Base-by-base conservation (phyloP, 2,329 filamentous ascomycete genomes). In the Beauveria sp. region DNA sequence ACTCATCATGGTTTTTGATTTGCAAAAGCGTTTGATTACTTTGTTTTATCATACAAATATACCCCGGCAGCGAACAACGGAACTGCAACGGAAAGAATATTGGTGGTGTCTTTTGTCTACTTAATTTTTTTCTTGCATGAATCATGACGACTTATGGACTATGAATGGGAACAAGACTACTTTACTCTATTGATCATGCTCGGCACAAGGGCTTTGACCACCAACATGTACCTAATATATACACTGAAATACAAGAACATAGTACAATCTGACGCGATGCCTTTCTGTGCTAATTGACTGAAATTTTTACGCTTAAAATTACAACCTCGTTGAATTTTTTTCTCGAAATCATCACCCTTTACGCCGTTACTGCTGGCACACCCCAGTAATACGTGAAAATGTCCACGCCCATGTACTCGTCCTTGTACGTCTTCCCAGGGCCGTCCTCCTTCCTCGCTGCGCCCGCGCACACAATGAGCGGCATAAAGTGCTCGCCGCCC, bases 401-500 rank as follows among this genome's bases (percentile, higher is more conserved):
- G 52, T 80, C 74, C 41, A 81, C 61, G 2, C 79, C 80, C 55
- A 71, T 28, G 64, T 76, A 82, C 6, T 77, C 70, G 68, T 85
- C 82, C n/a, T 69, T 70, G 64, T 83, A 84, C 16, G 64, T 70
- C 64, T 70, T 72, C 20, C 72, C 77, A 67, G 70, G 69, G 54
- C 77, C 79, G 1, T 68, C 71, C 22, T 78, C 77, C 1, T 47
- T 43, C 10, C 22, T 24, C 14, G 79, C 81, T 0, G 77, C 78
- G 0, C 79, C 82, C 3, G 81, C 80, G 65, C 79, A 82, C 37
- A 85, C 83, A 51, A 84, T 68, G 70, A 86, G 68, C 62, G 83
- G 83, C 76, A 85, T 70, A 59, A 85, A 84, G 64, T 86, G 83
- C 70, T 85, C 83, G 0, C 80, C 82, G 0, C 78, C 81, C 10